A percentile compares a stretch with the other conserved stretches of the same genome.
Conservation (phyloP, 2,329 filamentous ascomycete genomes). For the Alternaria sp. region DNA sequence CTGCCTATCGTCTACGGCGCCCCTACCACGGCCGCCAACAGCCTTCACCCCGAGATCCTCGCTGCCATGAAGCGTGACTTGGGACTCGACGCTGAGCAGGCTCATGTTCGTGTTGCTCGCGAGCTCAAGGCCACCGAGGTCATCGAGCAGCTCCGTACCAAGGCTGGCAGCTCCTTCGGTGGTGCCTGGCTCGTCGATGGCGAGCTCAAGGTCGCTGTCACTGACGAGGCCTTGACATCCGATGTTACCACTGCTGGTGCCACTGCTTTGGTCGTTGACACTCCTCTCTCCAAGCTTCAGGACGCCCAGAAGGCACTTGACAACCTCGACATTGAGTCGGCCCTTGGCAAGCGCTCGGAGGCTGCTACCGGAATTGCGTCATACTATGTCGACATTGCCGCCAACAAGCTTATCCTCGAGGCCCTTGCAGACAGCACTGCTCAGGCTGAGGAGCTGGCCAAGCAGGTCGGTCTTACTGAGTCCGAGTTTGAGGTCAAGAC, state of each 20-base stretch:
- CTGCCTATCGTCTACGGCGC: conserved; percentile 55
- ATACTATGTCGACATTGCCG: conserved; percentile 52
- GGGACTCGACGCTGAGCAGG: conserved; percentile 52
- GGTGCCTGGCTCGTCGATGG: conserved; percentile 54
- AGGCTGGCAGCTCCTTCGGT: conserved; percentile 49
- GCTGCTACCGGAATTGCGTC: conserved; percentile 46
- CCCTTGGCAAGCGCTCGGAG: conserved; percentile 36
- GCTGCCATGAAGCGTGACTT: conserved; percentile 57
- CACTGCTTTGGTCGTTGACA: conserved; percentile 46
- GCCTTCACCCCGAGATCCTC: conserved; percentile 54
- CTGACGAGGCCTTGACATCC: conserved; percentile 48
- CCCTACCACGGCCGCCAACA: conserved; percentile 47
- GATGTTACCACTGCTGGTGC: conserved; percentile 51
- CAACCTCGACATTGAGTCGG: conserved; percentile 42
- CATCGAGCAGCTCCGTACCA: conserved; percentile 49
- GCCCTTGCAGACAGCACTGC: conserved; percentile 48
- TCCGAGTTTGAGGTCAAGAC: conserved; percentile 51
- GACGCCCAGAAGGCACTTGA: conserved; percentile 53
- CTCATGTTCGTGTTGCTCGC: conserved; percentile 51
- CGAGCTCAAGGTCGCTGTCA: conserved; percentile 51
- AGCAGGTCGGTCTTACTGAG: conserved; percentile 50
- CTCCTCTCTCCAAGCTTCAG: conserved; percentile 50
- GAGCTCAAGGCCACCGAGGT: conserved; percentile 50
- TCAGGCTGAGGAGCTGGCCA: conserved; percentile 49
- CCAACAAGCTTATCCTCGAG: conserved; percentile 56